Base-by-base conservation (phyloP, 2,329 filamentous ascomycete species). In the Colletotrichum aenigma region DNA sequence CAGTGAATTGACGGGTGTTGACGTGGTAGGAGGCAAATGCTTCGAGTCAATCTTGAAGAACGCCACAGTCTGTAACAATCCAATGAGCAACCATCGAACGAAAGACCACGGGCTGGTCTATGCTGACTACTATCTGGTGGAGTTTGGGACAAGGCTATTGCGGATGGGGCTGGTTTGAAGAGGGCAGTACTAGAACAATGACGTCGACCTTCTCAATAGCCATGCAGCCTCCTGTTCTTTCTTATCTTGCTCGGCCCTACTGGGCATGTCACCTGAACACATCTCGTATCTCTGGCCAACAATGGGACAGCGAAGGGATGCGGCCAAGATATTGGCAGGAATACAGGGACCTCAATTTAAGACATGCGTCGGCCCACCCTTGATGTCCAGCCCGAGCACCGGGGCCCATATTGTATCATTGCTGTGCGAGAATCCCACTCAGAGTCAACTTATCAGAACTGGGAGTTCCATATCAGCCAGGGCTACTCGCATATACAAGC, bases 81-180 rank as follows among this genome's bases (percentile, higher is more conserved):
- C 72, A 7, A 71, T 77, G 6, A 81, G 78, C 18, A 71, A 70
- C 18, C 68, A 76, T 38, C 75, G 79, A 10, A 81, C 81, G 62
- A 77, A 74, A 65, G 77, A 84, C 72, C 82, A 84, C 77, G 86
- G 86, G 2, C 78, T 88, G 26, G 86, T 88, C 7, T 88, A 88
- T 81, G 86, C 85, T 3, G 86, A 88, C 78, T 88, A 88, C 76
- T 88, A 85, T 73, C 79, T 88, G 30, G 70, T 88, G 8, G 85
- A 87, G 73, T 85, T 87, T 79, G 86, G 86, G 8, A 88, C 87
- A 70, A 84, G 85, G 70, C 77, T 88, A n/a, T 75, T 88, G 70
- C 75, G 79, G 28, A 81, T 84, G 81, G 81, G 80, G 0, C 69
- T 82, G 21, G 69, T 70, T 13, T 79, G 62, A 48, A 52, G 3